phyloP scores from a whole-genome alignment of 2,329 filamentous ascomycete species.

The Fusarium algeriense region DNA sequence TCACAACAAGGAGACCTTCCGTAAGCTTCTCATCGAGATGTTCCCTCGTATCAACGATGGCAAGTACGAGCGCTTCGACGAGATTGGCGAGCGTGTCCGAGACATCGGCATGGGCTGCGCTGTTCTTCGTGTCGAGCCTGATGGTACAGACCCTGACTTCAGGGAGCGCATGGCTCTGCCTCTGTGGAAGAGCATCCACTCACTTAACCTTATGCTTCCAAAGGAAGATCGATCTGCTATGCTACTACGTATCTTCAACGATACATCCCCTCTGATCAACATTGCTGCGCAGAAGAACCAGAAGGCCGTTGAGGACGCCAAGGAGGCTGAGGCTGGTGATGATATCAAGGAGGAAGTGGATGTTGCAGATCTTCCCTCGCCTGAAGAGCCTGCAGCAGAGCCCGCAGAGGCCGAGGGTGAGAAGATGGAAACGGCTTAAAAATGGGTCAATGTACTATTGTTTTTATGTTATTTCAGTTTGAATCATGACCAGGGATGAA shows the following conservation, averaged over 20 bases:
- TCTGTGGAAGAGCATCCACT: constrained; percentile 92
- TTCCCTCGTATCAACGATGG: constrained; percentile 88
- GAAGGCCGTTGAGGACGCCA: constrained; percentile 52
- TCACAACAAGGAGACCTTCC: constrained; percentile 82
- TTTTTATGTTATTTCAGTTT: constrained; percentile 41
- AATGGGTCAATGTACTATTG: constrained; percentile 32
- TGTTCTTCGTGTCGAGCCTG: constrained; percentile 85
- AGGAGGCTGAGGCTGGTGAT: constrained; percentile 47
- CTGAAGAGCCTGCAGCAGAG: constrained; percentile 46
- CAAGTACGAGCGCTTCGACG: constrained; percentile 80
- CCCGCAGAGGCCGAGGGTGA: constrained; percentile 22
- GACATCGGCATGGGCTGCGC: constrained; percentile 92
- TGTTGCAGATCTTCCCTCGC: constrained; percentile 55
- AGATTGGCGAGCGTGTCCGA: constrained; percentile 86
- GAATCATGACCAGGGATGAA: constrained; percentile 32
- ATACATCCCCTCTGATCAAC: constrained; percentile 86
- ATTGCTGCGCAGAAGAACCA: constrained; percentile 65
- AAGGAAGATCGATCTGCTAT: constrained; percentile 96
- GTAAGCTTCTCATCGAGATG: constrained; percentile 90
- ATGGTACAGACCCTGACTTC: constrained; percentile 70
- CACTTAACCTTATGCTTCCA: constrained; percentile 95
- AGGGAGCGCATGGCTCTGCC: constrained; percentile 88
- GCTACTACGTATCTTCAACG: constrained; percentile 91
- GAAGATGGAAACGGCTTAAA: constrained; percentile 36
- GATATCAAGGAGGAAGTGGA: constrained; percentile 46